Evolutionary conservation across 805 yeast species (phyloP), one percentile per base, ranked within the genome.

Genomic region (Yarrowia hollandica): DNA sequence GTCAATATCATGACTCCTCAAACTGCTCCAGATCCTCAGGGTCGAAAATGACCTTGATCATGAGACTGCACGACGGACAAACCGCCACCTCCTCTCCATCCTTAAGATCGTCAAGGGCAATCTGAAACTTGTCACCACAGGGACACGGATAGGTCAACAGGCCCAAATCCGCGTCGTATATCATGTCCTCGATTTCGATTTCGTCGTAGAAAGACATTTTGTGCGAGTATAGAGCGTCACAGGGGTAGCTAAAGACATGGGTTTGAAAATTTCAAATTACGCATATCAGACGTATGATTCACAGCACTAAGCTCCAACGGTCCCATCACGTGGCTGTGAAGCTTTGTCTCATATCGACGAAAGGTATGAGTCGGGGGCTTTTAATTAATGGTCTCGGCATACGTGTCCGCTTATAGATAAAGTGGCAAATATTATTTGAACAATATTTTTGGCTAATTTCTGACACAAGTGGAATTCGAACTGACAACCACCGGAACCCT

Each of bases 101-200:
- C 62, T 78, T 76, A 71, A 94, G 77, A 69, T 94, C 99, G 66
- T 86, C 94, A 54, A 90, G 77, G 26, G 82, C 77, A 23, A 94
- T 88, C 68, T 92, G 96, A 73, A 94, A 94, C 68, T 84, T 79
- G 72, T 94, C 99, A 9, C 99, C 99, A 72, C 99, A 94, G 0
- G 99, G 99, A 77, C 99, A 94, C 4, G 99, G 99, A 67, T 91
- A 92, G 54, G 90, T 86, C 73, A 91, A 89, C 22, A 89, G 73
- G 71, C 87, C 90, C 12, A 87, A 82, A n/a, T 75, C 77, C 2
- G 91, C 82, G 71, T 94, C 97, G 70, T 82, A 94, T 2, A 90
- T 84, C 84, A 94, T 91, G 71, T 94, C 99, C 72, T 94, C 99
- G 56, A 94, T 94, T 76, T 94, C 99, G 60, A 94, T 85, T 70